Evolutionary conservation across 768 basidiomycete species (phyloP).

Genomic region (Psilocybe azurescens): DNA sequence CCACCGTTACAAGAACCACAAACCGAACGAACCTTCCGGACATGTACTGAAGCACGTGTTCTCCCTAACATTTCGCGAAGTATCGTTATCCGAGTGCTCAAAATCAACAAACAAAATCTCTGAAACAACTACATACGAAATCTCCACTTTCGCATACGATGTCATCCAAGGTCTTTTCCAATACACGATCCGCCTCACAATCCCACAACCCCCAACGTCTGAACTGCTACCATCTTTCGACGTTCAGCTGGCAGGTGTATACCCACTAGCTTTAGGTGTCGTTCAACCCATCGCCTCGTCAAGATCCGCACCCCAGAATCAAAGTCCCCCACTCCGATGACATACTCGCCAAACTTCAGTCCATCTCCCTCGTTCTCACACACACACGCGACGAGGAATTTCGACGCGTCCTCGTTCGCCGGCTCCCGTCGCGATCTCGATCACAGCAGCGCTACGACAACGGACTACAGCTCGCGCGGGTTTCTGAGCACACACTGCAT

Average conservation of each 20-base stretch:
- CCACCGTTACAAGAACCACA: conserved; percentile 26
- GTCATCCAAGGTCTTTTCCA: conserved; percentile 56
- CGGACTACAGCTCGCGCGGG: conserved; percentile 37
- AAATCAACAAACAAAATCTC: conserved; percentile 8
- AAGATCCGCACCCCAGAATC: conserved; percentile 1
- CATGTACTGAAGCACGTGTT: conserved; percentile 27
- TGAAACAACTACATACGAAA: conserved; percentile 18
- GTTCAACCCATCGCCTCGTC: conserved; percentile 17
- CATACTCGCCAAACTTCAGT: conserved; percentile 17
- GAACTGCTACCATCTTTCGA: conserved; percentile 27
- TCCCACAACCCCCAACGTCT: conserved; percentile 8
- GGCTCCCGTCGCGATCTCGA: not conserved
- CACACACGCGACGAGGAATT: conserved; percentile 5
- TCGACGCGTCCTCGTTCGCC: not conserved
- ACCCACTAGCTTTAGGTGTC: conserved; percentile 40
- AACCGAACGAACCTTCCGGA: not conserved
- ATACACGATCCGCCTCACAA: conserved; percentile 38
- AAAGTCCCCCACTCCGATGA: not conserved
- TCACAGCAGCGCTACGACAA: not conserved
- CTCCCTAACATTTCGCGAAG: conserved; percentile 45
- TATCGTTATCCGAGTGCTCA: conserved; percentile 43
- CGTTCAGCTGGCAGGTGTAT: conserved; percentile 47
- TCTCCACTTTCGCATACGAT: conserved; percentile 52
- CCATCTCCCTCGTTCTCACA: conserved; percentile 20
- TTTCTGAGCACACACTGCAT: conserved; percentile 56